Base-by-base conservation (phyloP, 169 alveolate genomes). In the Ichthyophthirius multifiliis region DNA sequence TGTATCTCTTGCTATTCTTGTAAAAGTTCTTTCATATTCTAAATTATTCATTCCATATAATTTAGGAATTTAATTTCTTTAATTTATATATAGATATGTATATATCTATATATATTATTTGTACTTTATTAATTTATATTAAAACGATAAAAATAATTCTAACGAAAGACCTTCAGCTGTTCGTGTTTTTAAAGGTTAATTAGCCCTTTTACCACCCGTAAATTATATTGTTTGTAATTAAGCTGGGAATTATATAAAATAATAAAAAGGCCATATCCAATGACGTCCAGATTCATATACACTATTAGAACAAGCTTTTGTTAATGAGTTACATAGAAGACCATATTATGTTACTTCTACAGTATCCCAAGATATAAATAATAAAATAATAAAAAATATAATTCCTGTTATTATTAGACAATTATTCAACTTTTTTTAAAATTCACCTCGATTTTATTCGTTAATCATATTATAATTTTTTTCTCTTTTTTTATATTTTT, bases 1-100 rank as follows among this genome's bases (percentile, higher is more conserved):
- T 1, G 82, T 77, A 65, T 86, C 86, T 73, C 85, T 65, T 18
- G 92, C 92, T 31, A 86, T 86, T 63, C 89, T 83, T 1, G 81
- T 88, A 44, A 83, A 82, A 9, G 85, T 84, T 18, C 76, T 71
- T 64, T 84, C 89, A 76, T 88, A 88, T 47, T 75, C 62, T 32
- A 80, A 39, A 46, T 82, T 86, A 62, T 45, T 63, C 71, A 83
- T 35, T 20, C 74, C 65, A 75, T 86, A 86, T 3, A 90, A 67
- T 43, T 83, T 13, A n/a, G 89, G 89, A 37, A 86, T 35, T 32
- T 84, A 74, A 2, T 85, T 79, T 65, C 71, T 55, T 20, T 47
- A 20, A 10, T 20, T 10, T 10, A 27, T 13, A 27, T 15, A 3
- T 3, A 27, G 0, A 6, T 9, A 41, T 41, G 13, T 9, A 41